Conservation (phyloP, 2,329 filamentous ascomycete species). For the Colletotrichum limetticola region DNA sequence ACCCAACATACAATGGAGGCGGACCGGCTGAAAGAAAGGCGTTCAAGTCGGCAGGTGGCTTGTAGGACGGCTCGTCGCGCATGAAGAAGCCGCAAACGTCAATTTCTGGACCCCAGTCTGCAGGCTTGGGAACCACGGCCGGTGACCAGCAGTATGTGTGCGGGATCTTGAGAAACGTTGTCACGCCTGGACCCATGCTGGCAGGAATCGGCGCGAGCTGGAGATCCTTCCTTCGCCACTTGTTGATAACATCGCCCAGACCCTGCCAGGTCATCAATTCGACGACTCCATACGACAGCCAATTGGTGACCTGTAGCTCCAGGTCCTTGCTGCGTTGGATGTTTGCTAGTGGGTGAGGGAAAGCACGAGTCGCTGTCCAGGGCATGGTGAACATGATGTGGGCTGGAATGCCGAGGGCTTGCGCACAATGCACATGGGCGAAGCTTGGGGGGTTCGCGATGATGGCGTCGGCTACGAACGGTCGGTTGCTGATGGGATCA, state of each 20-base stretch:
- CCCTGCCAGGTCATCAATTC: conserved; percentile 85
- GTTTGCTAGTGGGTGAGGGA: conserved; percentile 79
- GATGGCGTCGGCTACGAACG: conserved; percentile 60
- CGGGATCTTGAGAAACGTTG: conserved; percentile 74
- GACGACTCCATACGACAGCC: conserved; percentile 76
- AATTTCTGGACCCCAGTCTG: conserved; percentile 72
- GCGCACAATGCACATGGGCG: conserved; percentile 58
- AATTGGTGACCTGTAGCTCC: conserved; percentile 72
- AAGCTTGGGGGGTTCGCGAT: conserved; percentile 61
- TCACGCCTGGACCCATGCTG: conserved; percentile 77
- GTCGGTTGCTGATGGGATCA: conserved; percentile 29
- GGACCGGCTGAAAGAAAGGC: conserved; percentile 53
- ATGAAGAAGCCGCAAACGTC: conserved; percentile 73
- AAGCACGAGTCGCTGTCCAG: conserved; percentile 77
- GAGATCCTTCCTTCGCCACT: conserved; percentile 74
- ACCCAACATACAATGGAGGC: conserved; percentile 54
- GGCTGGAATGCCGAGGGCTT: conserved; percentile 54
- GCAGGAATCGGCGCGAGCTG: conserved; percentile 75
- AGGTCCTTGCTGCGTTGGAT: conserved; percentile 60
- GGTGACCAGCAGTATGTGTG: conserved; percentile 85
- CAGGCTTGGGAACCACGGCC: conserved; percentile 72
- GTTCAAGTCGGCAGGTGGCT: conserved; percentile 62
- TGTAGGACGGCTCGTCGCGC: conserved; percentile 66
- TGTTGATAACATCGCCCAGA: conserved; percentile 46
- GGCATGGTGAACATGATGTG: conserved; percentile 72